phyloP scores from a whole-genome alignment of 2,329 filamentous ascomycete genomes.

The Neofusicoccum kwambonambiense region DNA sequence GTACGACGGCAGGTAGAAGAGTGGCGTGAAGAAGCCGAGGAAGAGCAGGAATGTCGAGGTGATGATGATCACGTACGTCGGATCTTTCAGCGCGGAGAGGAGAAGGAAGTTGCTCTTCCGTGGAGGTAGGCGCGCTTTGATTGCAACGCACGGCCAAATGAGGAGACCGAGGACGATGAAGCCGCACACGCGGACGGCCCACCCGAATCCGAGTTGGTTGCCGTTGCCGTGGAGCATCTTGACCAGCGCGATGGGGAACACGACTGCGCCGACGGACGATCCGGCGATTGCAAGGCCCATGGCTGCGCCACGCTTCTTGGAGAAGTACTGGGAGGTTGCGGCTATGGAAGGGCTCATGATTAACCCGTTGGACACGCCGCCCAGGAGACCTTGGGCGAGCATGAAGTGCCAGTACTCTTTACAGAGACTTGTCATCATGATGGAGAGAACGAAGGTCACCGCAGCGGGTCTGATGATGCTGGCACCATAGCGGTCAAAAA shows the following conservation, averaged over 20 bases:
- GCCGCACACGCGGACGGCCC: slow-evolving; percentile 61
- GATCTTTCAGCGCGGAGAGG: no score
- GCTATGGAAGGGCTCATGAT: slow-evolving; percentile 41
- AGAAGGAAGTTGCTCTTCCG: not conserved
- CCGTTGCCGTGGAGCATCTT: slow-evolving; percentile 44
- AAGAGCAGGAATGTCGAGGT: slow-evolving; percentile 24
- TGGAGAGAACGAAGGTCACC: not conserved
- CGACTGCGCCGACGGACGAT: slow-evolving; percentile 41
- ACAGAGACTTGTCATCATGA: slow-evolving; percentile 20
- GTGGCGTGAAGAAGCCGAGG: slow-evolving; percentile 30
- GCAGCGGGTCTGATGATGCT: not conserved
- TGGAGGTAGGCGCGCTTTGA: not conserved
- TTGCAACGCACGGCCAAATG: slow-evolving; percentile 29
- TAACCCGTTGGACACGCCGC: slow-evolving; percentile 42
- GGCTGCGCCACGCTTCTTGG: slow-evolving; percentile 38
- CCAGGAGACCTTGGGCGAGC: slow-evolving; percentile 41
- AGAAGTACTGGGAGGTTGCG: slow-evolving; percentile 46
- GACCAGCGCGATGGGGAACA: slow-evolving; percentile 45
- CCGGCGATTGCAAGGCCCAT: slow-evolving; percentile 42
- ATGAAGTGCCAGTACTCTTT: slow-evolving; percentile 35
- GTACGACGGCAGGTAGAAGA: slow-evolving; percentile 34
- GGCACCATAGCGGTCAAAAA: not conserved
- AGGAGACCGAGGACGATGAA: slow-evolving; percentile 55
- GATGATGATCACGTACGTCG: not conserved
- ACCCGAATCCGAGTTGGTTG: slow-evolving; percentile 55